Base-by-base conservation (phyloP, 768 basidiomycete species). In the Psilocybe cubensis region DNA sequence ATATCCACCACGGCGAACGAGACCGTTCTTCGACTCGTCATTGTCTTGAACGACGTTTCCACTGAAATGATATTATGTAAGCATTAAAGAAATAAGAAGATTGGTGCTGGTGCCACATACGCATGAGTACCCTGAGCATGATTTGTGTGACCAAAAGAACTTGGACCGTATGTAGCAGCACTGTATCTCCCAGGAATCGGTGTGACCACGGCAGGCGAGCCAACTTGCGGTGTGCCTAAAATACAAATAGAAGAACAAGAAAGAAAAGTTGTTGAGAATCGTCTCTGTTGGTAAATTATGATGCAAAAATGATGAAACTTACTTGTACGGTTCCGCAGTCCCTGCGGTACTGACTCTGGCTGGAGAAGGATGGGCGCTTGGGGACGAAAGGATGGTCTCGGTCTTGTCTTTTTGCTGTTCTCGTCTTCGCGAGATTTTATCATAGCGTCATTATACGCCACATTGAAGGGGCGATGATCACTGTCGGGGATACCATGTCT, bases 401-500 rank as follows among this genome's bases (percentile, higher is more conserved):
- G 75, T 54, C 64, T 67, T 33, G 56, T 61, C 27, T 55, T 60
- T 24, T 40, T 67, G 56, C 65, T 69, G 58, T 78, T 79, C 63
- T 81, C 75, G 64, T 88, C 83, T 65, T 83, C 78, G 59, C 83
- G 81, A 44, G 80, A 75, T 53, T 79, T 79, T 59, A 79, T 73
- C 35, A 85, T 87, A 56, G 68, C 68, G 14, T 88, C 89, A 62
- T 90, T 83, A 72, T 90, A 91, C n/a, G 92, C 92, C 61, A 93
- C 89, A 70, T 89, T 89, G 79, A 94, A 94, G 11, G 92, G 90
- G 28, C 92, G 81, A 61, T 85, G 79, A 76, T 94, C 92, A 56
- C 78, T 79, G 76, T 94, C 92, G 17, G 92, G 92, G 58, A 94
- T 94, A 44, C 92, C 92, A 67, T 92, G 84, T 73, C 83, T 79